Base-by-base conservation (phyloP, 2,329 filamentous ascomycete species). In the Penicillium sumatraense region DNA sequence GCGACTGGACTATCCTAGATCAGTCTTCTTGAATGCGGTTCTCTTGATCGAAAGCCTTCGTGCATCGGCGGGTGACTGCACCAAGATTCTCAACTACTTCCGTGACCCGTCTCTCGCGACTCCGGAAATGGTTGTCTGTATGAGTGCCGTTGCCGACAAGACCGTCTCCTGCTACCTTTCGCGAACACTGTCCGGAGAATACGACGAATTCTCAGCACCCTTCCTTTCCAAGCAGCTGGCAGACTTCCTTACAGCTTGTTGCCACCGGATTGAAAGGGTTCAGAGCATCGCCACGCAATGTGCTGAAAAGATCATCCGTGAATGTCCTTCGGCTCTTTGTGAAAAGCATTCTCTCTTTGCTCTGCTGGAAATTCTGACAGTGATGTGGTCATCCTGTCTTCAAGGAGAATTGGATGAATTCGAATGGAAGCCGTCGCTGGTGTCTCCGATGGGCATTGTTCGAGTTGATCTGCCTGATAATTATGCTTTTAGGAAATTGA, bases 391-490 rank as follows among this genome's bases (percentile, higher is more conserved):
- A 45, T 93, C 92, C 68, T 99, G 95, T 70, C 80, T 99, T 14
- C 93, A 99, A 71, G 89, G 89, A 11, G 95, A 99, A 72, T 93
- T 93, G 0, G 93, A 99, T 65, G 87, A 96, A 67, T 99, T 98
- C 68, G 87, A 91, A 49, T 96, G 92, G 76, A 87, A 88, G 58
- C 90, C 92, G 3, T 87, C 85, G 3, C 96, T 96, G 70, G 86
- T 82, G 3, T 98, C 93, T 1, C 76, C 82, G 1, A 85, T 89
- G 59, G 91, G 89, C 11, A 86, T 89, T 38, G 90, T 99, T 20
- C 87, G 86, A 1, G 84, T 99, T 20, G 89, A 96, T 68, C 81
- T 99, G n/a, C 96, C 95, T 1, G 95, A 99, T 72, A 91, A 97
- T 72, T 96, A 96, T 68, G 81, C 83, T 2, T 89, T 95, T 69